These are phyloP conservation scores for Rhizopogon roseolus DNA, from an alignment of 768 basidiomycete genomes.

Conservation along the genomic window DNA sequence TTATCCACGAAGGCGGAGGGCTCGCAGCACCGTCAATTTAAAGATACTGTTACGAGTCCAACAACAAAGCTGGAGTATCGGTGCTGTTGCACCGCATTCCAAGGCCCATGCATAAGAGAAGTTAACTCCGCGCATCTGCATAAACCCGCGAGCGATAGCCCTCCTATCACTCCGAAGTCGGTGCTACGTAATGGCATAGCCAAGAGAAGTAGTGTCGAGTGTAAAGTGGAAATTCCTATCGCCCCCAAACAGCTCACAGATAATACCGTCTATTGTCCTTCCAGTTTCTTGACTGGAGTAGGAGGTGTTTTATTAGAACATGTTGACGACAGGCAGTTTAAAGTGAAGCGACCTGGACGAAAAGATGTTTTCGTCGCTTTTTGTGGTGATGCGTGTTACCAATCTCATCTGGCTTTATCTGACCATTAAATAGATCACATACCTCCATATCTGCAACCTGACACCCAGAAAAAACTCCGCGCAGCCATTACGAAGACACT, in stretches of 20 bases:
- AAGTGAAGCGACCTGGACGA: slow-evolving; percentile 37
- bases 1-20: not conserved
- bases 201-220: not conserved
- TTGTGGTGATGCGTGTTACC: slow-evolving; percentile 33
- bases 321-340: slow-evolving; percentile 28
- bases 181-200: too few relatives aligned
- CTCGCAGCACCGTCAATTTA: not conserved
- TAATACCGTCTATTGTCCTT: too few relatives aligned
- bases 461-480: slow-evolving; percentile 53
- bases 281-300: too few relatives aligned
- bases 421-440: slow-evolving; percentile 54
- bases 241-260: too few relatives aligned
- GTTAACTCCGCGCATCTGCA: not conserved
- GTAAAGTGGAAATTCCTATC: not conserved
- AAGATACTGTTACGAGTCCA: too few relatives aligned
- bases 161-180: not conserved
- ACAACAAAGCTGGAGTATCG: not conserved
- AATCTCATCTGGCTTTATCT: not conserved
- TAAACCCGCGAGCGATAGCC: not conserved
- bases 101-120: not conserved
- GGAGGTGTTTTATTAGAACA: too few relatives aligned
- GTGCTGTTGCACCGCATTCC: too few relatives aligned
- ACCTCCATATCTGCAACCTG: slow-evolving; percentile 53
- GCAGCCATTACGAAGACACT: slow-evolving; percentile 51
- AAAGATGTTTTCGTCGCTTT: slow-evolving; percentile 48